Percentiles rank a stretch among this genome's conserved stretches.
Conservation (phyloP, 805 yeast species). For the Ogataea parapolymorpha region DNA sequence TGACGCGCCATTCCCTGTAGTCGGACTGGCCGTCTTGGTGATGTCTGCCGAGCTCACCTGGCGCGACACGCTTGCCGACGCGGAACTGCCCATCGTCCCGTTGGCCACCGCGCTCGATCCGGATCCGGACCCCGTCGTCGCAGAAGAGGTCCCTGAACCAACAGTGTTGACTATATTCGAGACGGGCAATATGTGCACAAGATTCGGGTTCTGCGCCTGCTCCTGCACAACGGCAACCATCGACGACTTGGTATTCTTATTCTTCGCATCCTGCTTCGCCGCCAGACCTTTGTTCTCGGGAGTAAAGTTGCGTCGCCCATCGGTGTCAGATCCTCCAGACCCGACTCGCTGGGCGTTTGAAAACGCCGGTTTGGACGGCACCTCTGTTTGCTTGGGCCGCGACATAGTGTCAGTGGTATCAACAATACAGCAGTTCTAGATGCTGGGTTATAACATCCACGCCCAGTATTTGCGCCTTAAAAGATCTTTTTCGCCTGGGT, state of each 20-base stretch:
- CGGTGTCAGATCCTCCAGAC: conserved; percentile 6
- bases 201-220: conserved; percentile 21
- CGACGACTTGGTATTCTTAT: conserved; percentile 17
- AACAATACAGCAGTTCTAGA: not conserved
- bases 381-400: not conserved
- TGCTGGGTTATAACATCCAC: not conserved
- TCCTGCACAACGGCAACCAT: conserved; percentile 29
- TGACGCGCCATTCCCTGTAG: conserved; percentile 2
- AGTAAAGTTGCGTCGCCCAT: conserved; percentile 8
- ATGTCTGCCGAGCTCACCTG: conserved; percentile 9
- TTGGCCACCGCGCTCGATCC: not conserved
- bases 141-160: not conserved
- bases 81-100: not conserved
- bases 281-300: conserved; percentile 2
- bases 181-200: conserved; percentile 23
- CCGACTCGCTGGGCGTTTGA: not conserved
- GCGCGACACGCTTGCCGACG: conserved; percentile 3
- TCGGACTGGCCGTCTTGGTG: conserved; percentile 1
- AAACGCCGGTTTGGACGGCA: not conserved
- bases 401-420: conserved; percentile 1
- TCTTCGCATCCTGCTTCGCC: conserved; percentile 11
- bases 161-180: conserved; percentile 1
- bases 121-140: not conserved
- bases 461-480: not conserved
- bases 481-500: not conserved